Evolutionary conservation across 306 rosid genomes (phyloP), one percentile per base, ranked within the genome.

Genomic region (Gynostemma pentaphyllum): DNA sequence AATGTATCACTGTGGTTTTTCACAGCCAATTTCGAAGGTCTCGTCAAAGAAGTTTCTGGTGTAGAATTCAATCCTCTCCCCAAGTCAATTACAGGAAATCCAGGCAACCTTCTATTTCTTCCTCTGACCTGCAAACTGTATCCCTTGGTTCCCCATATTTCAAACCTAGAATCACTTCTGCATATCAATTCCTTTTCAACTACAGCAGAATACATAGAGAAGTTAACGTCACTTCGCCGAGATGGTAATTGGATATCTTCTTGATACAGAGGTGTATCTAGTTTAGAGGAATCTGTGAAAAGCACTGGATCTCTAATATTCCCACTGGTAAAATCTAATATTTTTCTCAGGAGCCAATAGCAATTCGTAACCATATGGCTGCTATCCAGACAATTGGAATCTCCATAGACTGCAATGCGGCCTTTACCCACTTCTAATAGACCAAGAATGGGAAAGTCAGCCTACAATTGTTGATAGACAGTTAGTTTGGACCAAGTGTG

Each of bases 341-440:
- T 84, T 78, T 84, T 86, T 72, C 75, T 82, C 74, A 88, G 69
- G 54, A 94, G 96, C 78, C 83, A 69, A 75, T 84, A 86, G 73
- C 99, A 94, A 75, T 94, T 86, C 0, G 97, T 86, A 44, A 94
- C 90, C 99, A 94, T 94, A 70, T 94, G 99, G 65, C 99, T 92
- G 72, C 99, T 81, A 68, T 88, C 95, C 80, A 92, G 78, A 73
- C 99, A 92, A 79, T 88, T 92, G 51, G 99, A 92, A 74, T 92
- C 99, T 59, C 99, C 99, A 64, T 88, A 92, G 36, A 92, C 95
- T 12, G 87, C 88, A 54, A 92, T 64, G 21, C 94, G 95, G 68
- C 96, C 95, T 70, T 79, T 76, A 15, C 79, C 94, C 57, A 61
- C 75, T 28, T 32, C 83, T 28, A 80, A 52, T 47, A 92, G 81